Percentiles rank a stretch among this genome's conserved stretches.
These are phyloP conservation scores for Coriaria nepalensis DNA, from an alignment of 306 rosid genomes.

Conservation along the genomic window DNA sequence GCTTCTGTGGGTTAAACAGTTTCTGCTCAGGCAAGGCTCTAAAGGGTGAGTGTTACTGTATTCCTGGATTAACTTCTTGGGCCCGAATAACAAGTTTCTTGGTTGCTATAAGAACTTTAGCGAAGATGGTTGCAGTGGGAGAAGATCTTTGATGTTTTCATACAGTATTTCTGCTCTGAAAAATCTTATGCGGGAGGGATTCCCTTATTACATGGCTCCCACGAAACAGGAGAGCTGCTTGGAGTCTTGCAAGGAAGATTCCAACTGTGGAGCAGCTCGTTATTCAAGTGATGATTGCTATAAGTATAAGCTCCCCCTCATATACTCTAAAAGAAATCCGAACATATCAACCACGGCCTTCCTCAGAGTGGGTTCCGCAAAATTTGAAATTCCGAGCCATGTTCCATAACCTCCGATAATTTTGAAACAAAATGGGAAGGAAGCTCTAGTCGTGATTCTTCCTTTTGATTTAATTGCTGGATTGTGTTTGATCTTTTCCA, in stretches of 20 bases:
- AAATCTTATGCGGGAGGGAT: neutral
- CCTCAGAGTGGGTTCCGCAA: neutral
- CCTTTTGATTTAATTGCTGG: conserved; percentile 1
- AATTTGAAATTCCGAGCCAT: neutral
- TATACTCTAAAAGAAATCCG: neutral
- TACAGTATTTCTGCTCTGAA: neutral
- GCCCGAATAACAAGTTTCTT: neutral
- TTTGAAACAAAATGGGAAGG: neutral
- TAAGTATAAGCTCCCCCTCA: conserved; percentile 5
- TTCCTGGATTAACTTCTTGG: conserved; percentile 13
- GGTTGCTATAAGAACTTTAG: conserved; percentile 13
- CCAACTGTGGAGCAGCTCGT: conserved; percentile 11
- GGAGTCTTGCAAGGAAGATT: conserved; percentile 10
- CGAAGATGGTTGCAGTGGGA: neutral
- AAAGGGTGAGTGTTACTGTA: conserved; percentile 1
- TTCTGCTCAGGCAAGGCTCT: conserved; percentile 5
- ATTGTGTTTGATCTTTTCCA: conserved; percentile 2
- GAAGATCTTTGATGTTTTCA: neutral
- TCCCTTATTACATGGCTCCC: neutral
- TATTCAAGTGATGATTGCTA: neutral
- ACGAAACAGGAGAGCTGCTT: conserved; percentile 3
- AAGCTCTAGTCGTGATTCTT: neutral
- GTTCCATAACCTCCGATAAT: neutral
- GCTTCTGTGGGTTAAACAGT: conserved; percentile 16
- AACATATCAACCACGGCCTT: neutral